A percentile compares a stretch with the other conserved stretches of the same genome.
Evolutionary conservation across 2,329 filamentous ascomycete genomes (phyloP).

Genomic region (Calonectria pauciramosa): DNA sequence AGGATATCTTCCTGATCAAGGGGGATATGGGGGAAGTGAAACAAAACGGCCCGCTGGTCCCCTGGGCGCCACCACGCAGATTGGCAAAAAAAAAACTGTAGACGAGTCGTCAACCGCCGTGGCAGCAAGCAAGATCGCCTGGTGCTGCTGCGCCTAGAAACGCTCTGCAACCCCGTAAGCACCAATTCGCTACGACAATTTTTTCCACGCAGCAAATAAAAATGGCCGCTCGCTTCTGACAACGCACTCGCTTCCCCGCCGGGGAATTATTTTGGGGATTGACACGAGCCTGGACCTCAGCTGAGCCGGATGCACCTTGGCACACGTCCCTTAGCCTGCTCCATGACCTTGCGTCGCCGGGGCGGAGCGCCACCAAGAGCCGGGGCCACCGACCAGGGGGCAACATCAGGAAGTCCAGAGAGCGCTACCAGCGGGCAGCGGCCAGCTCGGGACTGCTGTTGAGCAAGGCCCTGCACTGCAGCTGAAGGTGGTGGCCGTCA

Average conservation of each 20-base stretch:
- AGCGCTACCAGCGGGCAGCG: slow-evolving; percentile 3
- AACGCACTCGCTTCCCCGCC: background rate
- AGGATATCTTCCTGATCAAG: background rate
- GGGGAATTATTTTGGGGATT: background rate
- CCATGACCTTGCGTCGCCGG: slow-evolving; percentile 22
- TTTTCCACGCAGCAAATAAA: background rate
- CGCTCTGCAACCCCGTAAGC: background rate
- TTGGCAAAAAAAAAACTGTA: background rate
- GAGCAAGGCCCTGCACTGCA: background rate
- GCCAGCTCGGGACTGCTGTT: background rate
- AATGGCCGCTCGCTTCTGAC: background rate
- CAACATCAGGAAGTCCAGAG: slow-evolving; percentile 8
- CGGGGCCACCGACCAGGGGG: slow-evolving; percentile 27
- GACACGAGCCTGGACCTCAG: background rate
- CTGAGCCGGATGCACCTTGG: slow-evolving; percentile 25
- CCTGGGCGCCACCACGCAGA: background rate
- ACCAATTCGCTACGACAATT: background rate
- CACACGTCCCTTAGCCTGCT: slow-evolving; percentile 25
- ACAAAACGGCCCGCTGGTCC: background rate
- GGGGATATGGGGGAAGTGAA: too few species aligned
- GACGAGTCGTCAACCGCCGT: background rate
- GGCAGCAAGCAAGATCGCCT: background rate
- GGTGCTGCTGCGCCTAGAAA: background rate
- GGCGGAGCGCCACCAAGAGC: slow-evolving; percentile 27
- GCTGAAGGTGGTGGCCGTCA: background rate